Base-by-base conservation (phyloP, 2,329 filamentous ascomycete genomes). In the Pestalotiopsis sp. region DNA sequence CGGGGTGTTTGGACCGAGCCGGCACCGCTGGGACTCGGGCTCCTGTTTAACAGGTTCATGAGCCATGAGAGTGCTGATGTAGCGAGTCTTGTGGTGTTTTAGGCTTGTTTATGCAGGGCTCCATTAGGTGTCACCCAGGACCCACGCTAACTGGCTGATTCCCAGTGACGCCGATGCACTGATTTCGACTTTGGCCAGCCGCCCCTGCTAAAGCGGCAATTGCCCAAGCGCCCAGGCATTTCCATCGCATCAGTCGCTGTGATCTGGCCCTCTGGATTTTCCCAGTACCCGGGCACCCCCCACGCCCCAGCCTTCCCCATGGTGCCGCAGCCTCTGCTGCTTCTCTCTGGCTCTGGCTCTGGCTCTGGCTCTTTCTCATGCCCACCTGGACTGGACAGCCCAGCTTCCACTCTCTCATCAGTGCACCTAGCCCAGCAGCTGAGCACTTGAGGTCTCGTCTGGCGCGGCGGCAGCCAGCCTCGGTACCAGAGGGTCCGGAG, bases 21-120 rank as follows among this genome's bases (percentile, higher is more conserved):
- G 27, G 17, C 23, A 38, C 45, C 23, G 66, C 27, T 38, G 31
- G 13, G 13, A 67, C 14, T 67, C 25, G 14, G 23, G 25, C 27
- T 57, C 39, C 20, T 67, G 66, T 67, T 67, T 67, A 67, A 39
- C 36, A 23, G 66, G 66, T 62, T 67, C 58, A 52, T 67, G 57
- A 58, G 36, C 25, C 66, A n/a, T 41, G 59, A 63, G 66, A 39
- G 39, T 58, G 36, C 66, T 67, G 58, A 67, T 52, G 66, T 67
- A 62, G 39, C 41, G 38, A 39, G 9, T 66, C 62, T 63, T 14
- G 39, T 62, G 66, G 66, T 63, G 66, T 63, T 52, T 67, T 41
- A 60, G 64, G 64, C 64, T 27, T 23, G 14, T 38, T 66, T 49
- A 66, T 66, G 64, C 64, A 66, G 36, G 64, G 64, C 56, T 66